These are phyloP conservation scores for Phialophora chinensis DNA, from an alignment of 2,329 filamentous ascomycete genomes.

Conservation along the genomic window DNA sequence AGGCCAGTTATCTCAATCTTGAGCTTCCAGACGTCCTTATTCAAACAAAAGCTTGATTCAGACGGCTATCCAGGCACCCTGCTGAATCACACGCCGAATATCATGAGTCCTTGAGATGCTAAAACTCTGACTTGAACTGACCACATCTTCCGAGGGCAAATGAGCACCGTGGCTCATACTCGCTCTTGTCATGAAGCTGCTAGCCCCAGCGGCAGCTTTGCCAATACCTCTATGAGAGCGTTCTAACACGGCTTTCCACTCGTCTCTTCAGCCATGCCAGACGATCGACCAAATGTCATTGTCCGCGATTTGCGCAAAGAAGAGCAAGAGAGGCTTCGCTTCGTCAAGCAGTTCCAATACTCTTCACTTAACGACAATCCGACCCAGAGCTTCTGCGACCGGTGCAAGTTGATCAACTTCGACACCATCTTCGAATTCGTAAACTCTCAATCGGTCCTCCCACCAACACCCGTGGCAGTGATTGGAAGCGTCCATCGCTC, in stretches of 20 bases:
- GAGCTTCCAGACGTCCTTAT: not conserved
- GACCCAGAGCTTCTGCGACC: not conserved
- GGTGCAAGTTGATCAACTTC: slow-evolving; percentile 10
- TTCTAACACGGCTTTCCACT: not conserved
- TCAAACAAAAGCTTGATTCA: not conserved
- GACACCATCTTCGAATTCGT: slow-evolving; percentile 1
- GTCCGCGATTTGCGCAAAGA: slow-evolving; percentile 1
- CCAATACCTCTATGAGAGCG: no score
- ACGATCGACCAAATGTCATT: not conserved
- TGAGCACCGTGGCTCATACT: no score
- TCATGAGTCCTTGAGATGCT: no score
- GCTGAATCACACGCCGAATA: no score
- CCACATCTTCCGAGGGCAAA: no score
- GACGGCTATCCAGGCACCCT: no score
- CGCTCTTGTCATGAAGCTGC: no score
- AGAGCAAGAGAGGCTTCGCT: not conserved
- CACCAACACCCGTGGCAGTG: not conserved
- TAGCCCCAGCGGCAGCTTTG: no score
- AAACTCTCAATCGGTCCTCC: not conserved
- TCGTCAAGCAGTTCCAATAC: not conserved
- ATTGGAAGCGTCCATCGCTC: not conserved
- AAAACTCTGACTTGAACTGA: no score
- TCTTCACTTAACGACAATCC: not conserved
- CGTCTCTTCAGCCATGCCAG: not conserved
- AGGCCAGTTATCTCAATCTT: not conserved